Evolutionary conservation across 106 monocot species (phyloP).

Genomic region (Hemerocallis citrina): DNA sequence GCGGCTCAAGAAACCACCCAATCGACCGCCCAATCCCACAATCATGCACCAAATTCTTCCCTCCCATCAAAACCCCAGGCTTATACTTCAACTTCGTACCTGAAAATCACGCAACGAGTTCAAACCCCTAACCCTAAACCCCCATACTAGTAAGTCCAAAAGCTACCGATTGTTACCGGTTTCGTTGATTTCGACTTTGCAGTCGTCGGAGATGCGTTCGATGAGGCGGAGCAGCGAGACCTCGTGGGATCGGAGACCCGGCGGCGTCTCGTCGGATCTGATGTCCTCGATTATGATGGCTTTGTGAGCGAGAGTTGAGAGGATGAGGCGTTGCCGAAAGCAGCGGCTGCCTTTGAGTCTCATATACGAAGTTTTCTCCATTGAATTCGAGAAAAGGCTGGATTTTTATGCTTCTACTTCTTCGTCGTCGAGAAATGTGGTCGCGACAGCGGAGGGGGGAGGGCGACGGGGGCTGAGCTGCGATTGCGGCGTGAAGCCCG

Average conservation of each 20-base stretch:
- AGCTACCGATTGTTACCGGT: slow-evolving; percentile 35
- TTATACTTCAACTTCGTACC: slow-evolving; percentile 86
- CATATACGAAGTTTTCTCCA: slow-evolving; percentile 62
- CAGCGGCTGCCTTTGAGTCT: slow-evolving; percentile 50
- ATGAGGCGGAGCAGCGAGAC: slow-evolving; percentile 80
- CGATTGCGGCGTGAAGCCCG: too few relatives aligned
- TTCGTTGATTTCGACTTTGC: slow-evolving; percentile 74
- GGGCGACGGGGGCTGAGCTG: too few relatives aligned
- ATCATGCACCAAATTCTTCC: slow-evolving; percentile 69
- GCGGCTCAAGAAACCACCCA: slow-evolving; percentile 85
- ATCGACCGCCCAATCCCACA: slow-evolving; percentile 70
- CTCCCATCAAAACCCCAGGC: slow-evolving; percentile 84
- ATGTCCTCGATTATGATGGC: slow-evolving; percentile 70
- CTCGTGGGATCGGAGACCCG: slow-evolving; percentile 71
- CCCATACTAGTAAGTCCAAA: too few relatives aligned
- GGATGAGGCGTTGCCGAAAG: slow-evolving; percentile 68
- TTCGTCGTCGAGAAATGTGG: too few relatives aligned
- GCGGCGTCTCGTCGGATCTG: slow-evolving; percentile 44
- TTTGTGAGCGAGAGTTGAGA: slow-evolving; percentile 64
- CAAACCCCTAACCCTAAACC: neutral
- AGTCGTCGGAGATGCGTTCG: slow-evolving; percentile 73
- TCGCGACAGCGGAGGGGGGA: too few relatives aligned
- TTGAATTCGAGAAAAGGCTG: too few relatives aligned
- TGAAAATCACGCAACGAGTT: slow-evolving; percentile 8
- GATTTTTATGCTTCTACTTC: too few relatives aligned